A percentile compares a stretch with the other conserved stretches of the same genome.
Evolutionary conservation across 306 rosid species (phyloP).

Genomic region (Canavalia gladiata): DNA sequence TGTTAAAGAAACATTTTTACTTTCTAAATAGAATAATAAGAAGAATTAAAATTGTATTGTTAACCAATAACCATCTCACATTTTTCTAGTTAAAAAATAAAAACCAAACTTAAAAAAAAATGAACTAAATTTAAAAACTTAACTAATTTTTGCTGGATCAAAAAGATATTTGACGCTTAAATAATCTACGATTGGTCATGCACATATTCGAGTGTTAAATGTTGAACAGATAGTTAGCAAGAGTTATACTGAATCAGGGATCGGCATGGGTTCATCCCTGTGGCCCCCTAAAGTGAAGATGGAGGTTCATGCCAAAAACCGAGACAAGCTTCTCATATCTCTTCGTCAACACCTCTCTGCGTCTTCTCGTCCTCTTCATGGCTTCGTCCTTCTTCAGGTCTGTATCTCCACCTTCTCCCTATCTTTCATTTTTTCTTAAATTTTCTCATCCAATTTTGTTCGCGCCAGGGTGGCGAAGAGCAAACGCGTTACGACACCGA

Average conservation of each 20-base stretch:
- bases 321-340: conserved; percentile 64
- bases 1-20: too few relatives aligned
- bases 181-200: too few relatives aligned
- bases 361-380: conserved; percentile 68
- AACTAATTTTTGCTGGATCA: too few relatives aligned
- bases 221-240: not conserved
- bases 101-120: too few relatives aligned
- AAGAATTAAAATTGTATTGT: too few relatives aligned
- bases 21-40: too few relatives aligned
- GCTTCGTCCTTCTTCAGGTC: conserved; percentile 81
- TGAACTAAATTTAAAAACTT: too few relatives aligned
- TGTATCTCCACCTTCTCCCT: not conserved
- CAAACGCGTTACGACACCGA: conserved; percentile 90
- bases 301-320: conserved; percentile 69
- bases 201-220: too few relatives aligned
- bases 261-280: conserved; percentile 49
- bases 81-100: too few relatives aligned
- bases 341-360: conserved; percentile 66
- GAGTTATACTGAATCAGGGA: not conserved
- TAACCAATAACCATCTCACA: too few relatives aligned
- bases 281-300: conserved; percentile 65
- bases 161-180: too few relatives aligned
- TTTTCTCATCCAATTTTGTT: not conserved
- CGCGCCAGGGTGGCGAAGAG: conserved; percentile 80
- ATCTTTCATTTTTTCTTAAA: not conserved